A percentile compares a stretch with the other conserved stretches of the same genome.
Evolutionary conservation across 1,139 yeast species (phyloP).

Genomic region (Geotrichum bryndzae): DNA sequence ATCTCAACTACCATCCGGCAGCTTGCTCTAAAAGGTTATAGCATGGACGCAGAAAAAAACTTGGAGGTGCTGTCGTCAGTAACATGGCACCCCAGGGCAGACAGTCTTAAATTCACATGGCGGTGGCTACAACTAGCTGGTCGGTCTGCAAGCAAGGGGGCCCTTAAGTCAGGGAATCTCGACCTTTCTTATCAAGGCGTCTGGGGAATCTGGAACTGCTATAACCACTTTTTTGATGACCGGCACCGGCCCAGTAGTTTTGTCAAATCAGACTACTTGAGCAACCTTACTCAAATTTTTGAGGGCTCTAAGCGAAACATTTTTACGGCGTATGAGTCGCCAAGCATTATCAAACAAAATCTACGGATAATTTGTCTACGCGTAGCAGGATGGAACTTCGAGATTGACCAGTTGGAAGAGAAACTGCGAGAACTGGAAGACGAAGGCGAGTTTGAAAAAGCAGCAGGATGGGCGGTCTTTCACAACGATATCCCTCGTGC

Average conservation of each 20-base stretch:
- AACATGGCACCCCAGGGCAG: constrained; percentile 25
- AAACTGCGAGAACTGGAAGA: constrained; percentile 53
- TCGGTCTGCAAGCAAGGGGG: constrained; percentile 59
- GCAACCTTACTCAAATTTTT: constrained; percentile 23
- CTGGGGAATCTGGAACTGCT: constrained; percentile 83
- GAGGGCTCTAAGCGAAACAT: constrained; percentile 12
- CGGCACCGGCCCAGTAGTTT: constrained; percentile 29
- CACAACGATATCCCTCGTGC: constrained; percentile 84
- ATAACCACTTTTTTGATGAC: constrained; percentile 54
- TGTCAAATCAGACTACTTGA: constrained; percentile 25
- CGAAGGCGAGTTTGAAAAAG: constrained; percentile 68
- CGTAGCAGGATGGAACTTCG: constrained; percentile 89
- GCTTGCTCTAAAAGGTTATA: constrained; percentile 70
- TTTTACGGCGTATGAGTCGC: constrained; percentile 24
- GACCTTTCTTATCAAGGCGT: constrained; percentile 90
- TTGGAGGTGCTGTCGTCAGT: constrained; percentile 51
- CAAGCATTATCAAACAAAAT: constrained; percentile 26
- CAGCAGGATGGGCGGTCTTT: constrained; percentile 97
- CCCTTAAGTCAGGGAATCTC: constrained; percentile 59
- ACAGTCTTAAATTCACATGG: constrained; percentile 76
- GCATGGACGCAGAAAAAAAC: constrained; percentile 61
- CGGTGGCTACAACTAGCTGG: constrained; percentile 76
- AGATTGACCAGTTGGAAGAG: constrained; percentile 67
- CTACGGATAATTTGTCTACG: constrained; percentile 76
- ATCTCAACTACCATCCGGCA: constrained; percentile 47